A percentile compares a stretch with the other conserved stretches of the same genome.
phyloP scores from a whole-genome alignment of 108 stramenopile species.

The Conticribra guillardii region DNA sequence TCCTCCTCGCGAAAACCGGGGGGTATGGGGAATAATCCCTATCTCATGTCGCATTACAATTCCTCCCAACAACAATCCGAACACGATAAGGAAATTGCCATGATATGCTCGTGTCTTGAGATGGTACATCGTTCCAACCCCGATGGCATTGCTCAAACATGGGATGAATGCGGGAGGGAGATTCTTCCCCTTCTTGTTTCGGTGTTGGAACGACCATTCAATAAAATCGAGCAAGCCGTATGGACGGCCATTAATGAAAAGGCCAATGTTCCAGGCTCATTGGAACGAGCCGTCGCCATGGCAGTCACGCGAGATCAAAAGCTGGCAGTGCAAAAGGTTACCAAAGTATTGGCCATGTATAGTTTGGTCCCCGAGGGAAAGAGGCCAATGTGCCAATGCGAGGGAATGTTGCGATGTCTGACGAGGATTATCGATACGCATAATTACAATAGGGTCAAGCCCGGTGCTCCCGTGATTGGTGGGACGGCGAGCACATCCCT shows the following conservation, averaged over 20 bases:
- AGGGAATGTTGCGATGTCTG: conserved; percentile 50
- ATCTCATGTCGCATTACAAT: conserved; percentile 23
- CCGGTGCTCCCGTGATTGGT: conserved; percentile 39
- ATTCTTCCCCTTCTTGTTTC: conserved; percentile 49
- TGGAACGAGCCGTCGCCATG: conserved; percentile 47
- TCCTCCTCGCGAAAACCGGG: background rate
- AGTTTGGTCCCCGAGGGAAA: conserved; percentile 61
- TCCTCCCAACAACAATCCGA: conserved; percentile 44
- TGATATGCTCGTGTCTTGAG: conserved; percentile 57
- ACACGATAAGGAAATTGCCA: conserved; percentile 58
- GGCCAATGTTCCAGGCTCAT: conserved; percentile 38
- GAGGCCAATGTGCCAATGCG: conserved; percentile 49
- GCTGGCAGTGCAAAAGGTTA: conserved; percentile 59
- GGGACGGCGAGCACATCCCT: too few relatives aligned
- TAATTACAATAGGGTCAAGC: conserved; percentile 51
- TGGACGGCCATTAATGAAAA: conserved; percentile 37
- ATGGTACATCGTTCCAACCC: conserved; percentile 64
- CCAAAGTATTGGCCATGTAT: conserved; percentile 62
- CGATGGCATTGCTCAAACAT: conserved; percentile 57
- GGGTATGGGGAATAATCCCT: conserved; percentile 24
- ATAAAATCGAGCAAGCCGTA: conserved; percentile 36
- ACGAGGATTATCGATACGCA: conserved; percentile 60
- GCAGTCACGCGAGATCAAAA: conserved; percentile 53
- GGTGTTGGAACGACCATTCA: conserved; percentile 59
- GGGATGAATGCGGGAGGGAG: conserved; percentile 55